These are phyloP conservation scores for Vishniacozyma victoriae DNA, from an alignment of 768 basidiomycete species.

Conservation along the genomic window DNA sequence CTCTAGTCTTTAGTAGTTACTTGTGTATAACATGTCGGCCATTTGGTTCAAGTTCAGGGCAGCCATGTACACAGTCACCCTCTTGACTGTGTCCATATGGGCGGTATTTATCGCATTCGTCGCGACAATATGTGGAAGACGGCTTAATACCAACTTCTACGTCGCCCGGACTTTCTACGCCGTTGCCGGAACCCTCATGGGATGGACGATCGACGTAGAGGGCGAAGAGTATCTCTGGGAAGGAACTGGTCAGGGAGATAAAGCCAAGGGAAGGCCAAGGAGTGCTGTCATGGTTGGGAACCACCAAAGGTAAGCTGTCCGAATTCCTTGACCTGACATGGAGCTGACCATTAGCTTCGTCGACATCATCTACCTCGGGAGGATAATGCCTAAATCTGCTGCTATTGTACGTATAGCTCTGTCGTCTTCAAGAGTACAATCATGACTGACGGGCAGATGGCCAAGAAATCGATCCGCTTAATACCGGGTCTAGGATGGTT, in stretches of 20 bases:
- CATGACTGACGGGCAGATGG: too few species aligned
- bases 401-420: too few species aligned
- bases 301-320: constrained; percentile 61
- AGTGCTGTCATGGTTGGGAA: constrained; percentile 77
- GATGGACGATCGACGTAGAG: constrained; percentile 69
- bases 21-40: constrained; percentile 47
- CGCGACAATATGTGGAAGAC: constrained; percentile 61
- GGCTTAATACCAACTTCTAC: constrained; percentile 60
- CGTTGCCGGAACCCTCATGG: constrained; percentile 59
- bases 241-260: constrained; percentile 15
- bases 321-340: constrained; percentile 63
- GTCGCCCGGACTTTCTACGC: constrained; percentile 77
- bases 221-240: constrained; percentile 70
- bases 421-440: too few species aligned
- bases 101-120: constrained; percentile 60
- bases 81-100: constrained; percentile 66
- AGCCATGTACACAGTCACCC: constrained; percentile 64
- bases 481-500: constrained; percentile 78
- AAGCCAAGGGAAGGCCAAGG: constrained; percentile 47
- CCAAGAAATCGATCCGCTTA: constrained; percentile 80
- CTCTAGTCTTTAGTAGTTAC: background rate
- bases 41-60: constrained; percentile 55
- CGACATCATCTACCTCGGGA: constrained; percentile 65
- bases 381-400: constrained; percentile 72
- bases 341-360: constrained; percentile 41